Conservation (phyloP, 2,329 filamentous ascomycete genomes). For the Aphanocladium album region DNA sequence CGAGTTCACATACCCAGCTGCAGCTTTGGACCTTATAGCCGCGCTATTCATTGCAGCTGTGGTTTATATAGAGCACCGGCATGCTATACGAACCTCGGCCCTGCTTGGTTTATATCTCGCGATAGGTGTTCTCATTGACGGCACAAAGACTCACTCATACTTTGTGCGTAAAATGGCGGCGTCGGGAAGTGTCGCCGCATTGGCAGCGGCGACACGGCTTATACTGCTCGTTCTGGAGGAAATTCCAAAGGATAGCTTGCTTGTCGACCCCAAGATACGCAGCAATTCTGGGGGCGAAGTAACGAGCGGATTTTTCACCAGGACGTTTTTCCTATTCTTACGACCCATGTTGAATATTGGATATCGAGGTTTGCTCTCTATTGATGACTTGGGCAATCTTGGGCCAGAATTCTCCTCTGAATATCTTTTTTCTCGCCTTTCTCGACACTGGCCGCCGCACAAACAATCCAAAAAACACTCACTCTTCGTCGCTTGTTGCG, state of each 20-base stretch:
- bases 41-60: not conserved
- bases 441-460: not conserved
- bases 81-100: not conserved
- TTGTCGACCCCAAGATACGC: not conserved
- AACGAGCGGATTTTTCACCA: not conserved
- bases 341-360: not conserved
- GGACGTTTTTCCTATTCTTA: not conserved
- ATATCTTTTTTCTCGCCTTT: not conserved
- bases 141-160: not conserved
- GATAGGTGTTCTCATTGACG: not conserved
- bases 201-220: not conserved
- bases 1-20: not conserved
- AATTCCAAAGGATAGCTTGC: not conserved
- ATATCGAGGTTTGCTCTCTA: not conserved
- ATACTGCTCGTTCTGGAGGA: not conserved
- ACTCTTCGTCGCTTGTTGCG: constrained; percentile 16
- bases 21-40: not conserved
- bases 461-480: not conserved
- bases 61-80: not conserved
- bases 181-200: not conserved
- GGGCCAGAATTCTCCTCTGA: not conserved
- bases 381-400: not conserved
- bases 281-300: not conserved
- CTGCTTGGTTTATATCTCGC: not conserved
- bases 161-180: not conserved